These are phyloP conservation scores for Lipomyces japonicus DNA, from an alignment of 805 yeast genomes.

Conservation along the genomic window DNA sequence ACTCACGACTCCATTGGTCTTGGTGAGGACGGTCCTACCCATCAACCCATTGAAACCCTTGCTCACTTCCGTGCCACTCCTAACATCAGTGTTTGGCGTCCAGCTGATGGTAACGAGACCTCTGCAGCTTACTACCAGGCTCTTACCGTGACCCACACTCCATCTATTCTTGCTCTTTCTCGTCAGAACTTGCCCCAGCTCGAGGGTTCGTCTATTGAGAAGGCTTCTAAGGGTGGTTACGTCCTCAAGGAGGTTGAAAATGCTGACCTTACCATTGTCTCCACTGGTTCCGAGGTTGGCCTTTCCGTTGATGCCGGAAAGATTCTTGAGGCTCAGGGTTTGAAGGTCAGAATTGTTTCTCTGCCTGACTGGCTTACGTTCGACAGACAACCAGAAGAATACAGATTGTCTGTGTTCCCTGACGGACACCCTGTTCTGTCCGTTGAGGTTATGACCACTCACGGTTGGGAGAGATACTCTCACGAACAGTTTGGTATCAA, in stretches of 20 bases:
- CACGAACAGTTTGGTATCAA: constrained; percentile 95
- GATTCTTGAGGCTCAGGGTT: constrained; percentile 59
- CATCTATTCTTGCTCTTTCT: constrained; percentile 67
- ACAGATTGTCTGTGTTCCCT: constrained; percentile 83
- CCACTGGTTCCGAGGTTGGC: constrained; percentile 94
- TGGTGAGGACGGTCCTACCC: constrained; percentile 59
- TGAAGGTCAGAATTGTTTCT: constrained; percentile 80
- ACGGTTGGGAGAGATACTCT: constrained; percentile 92
- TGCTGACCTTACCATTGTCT: constrained; percentile 70
- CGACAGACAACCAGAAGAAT: constrained; percentile 71
- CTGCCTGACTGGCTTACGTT: constrained; percentile 90
- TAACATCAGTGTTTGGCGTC: constrained; percentile 49
- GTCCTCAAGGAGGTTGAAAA: constrained; percentile 55
- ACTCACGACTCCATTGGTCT: constrained; percentile 58
- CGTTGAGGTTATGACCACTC: constrained; percentile 86
- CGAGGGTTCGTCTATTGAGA: constrained; percentile 86
- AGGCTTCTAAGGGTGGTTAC: constrained; percentile 95
- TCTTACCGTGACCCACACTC: constrained; percentile 55
- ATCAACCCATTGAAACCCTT: constrained; percentile 53
- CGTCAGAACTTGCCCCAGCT: constrained; percentile 86
- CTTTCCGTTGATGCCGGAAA: constrained; percentile 79
- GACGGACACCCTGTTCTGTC: constrained; percentile 91
- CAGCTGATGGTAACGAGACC: constrained; percentile 52
- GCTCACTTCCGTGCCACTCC: constrained; percentile 53
- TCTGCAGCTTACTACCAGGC: constrained; percentile 59